Conservation (phyloP, 2,329 filamentous ascomycete genomes). For the Neofusicoccum parvum region DNA sequence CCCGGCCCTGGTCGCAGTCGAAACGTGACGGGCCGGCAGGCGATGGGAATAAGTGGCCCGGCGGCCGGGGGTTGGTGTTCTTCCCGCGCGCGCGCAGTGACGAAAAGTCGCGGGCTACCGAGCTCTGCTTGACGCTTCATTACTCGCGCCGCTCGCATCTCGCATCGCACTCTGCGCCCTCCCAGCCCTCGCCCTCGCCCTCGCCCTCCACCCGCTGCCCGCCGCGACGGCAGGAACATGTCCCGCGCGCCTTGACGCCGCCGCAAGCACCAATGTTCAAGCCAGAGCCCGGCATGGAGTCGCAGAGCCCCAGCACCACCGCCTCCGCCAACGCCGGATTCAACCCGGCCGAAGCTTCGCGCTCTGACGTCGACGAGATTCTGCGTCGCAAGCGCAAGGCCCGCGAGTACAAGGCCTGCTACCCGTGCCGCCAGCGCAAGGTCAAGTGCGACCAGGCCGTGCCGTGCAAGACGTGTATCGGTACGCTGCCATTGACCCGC, state of each 20-base stretch:
- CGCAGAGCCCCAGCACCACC: conserved; percentile 20
- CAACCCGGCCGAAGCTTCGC: conserved; percentile 35
- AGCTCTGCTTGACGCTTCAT: background rate
- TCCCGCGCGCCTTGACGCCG: conserved; percentile 3
- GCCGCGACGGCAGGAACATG: background rate
- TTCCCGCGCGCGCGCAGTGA: conserved; percentile 9
- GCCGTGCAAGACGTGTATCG: conserved; percentile 54
- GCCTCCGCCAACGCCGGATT: background rate
- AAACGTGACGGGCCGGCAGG: background rate
- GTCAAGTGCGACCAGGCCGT: conserved; percentile 51
- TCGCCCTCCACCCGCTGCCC: background rate
- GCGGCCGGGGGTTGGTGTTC: conserved; percentile 1
- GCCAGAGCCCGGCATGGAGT: conserved; percentile 19
- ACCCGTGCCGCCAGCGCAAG: conserved; percentile 51
- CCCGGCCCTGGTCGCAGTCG: background rate
- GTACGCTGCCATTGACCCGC: conserved; percentile 25
- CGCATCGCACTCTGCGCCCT: background rate
- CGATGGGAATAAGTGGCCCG: conserved; percentile 14
- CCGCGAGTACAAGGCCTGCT: conserved; percentile 53
- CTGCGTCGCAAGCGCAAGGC: conserved; percentile 54
- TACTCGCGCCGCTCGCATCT: conserved; percentile 4
- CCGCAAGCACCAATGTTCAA: conserved; percentile 7
- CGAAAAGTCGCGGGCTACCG: background rate
- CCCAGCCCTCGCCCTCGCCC: background rate
- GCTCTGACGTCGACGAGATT: conserved; percentile 53